These are phyloP conservation scores for Homolaphlyctis polyrhiza DNA, from an alignment of 371 early-diverging fungal species.

Conservation along the genomic window DNA sequence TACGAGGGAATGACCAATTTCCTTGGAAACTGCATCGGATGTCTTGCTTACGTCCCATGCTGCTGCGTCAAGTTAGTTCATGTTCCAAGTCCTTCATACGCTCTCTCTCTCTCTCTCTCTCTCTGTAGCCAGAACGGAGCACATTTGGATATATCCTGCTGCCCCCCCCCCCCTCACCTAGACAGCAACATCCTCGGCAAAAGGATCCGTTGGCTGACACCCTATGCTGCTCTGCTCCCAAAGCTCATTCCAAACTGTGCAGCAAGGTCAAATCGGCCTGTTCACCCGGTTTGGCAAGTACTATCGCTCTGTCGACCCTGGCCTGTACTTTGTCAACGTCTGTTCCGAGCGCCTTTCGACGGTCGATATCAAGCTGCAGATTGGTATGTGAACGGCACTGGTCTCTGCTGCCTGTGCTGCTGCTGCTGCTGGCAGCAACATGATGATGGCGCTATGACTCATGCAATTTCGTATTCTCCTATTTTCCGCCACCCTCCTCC, in stretches of 20 bases:
- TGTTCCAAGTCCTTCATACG: neutral
- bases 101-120: neutral
- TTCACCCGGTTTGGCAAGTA: slow-evolving; percentile 77
- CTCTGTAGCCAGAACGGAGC: too few species aligned
- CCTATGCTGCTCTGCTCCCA: too few species aligned
- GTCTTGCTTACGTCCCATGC: slow-evolving; percentile 51
- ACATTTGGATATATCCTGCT: too few species aligned
- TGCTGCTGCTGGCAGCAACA: too few species aligned
- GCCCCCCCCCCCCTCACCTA: too few species aligned
- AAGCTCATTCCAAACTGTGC: slow-evolving; percentile 35
- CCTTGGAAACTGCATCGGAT: slow-evolving; percentile 40
- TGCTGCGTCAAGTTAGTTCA: slow-evolving; percentile 42
- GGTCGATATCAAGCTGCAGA: slow-evolving; percentile 69
- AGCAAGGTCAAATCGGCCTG: slow-evolving; percentile 70
- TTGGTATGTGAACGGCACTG: too few species aligned
- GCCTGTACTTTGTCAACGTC: slow-evolving; percentile 73
- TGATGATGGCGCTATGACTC: too few species aligned
- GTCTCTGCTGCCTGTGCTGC: too few species aligned
- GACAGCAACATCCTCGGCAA: too few species aligned
- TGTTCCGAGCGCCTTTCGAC: slow-evolving; percentile 59
- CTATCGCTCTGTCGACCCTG: slow-evolving; percentile 86
- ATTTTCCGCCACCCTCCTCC: too few species aligned
- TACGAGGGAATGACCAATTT: slow-evolving; percentile 20
- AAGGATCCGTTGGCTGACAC: too few species aligned
- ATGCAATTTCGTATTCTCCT: neutral